Evolutionary conservation across 352 stramenopile species (phyloP).

Genomic region (Pythium monospermum): DNA sequence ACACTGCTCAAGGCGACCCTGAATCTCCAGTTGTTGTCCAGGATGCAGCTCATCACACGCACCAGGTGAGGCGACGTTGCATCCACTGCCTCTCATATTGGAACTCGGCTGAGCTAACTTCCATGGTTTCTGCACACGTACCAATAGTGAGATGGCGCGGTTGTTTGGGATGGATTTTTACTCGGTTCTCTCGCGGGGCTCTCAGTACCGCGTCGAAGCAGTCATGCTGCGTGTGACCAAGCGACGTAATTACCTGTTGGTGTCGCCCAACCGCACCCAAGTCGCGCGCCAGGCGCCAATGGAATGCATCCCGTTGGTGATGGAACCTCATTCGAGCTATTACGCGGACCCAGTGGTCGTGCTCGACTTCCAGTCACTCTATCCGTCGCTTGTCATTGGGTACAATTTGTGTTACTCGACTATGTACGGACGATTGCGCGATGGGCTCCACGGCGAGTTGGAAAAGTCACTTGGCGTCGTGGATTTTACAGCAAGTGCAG

Average conservation of each 20-base stretch:
- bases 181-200: slow-evolving; percentile 89
- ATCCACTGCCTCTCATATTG: no score
- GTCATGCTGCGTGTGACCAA: slow-evolving; percentile 92
- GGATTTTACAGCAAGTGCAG: slow-evolving; percentile 36
- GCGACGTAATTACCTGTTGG: slow-evolving; percentile 77
- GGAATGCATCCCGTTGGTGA: slow-evolving; percentile 91
- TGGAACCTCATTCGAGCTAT: slow-evolving; percentile 95
- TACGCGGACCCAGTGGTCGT: slow-evolving; percentile 97
- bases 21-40: slow-evolving; percentile 44
- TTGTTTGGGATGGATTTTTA: slow-evolving; percentile 95
- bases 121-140: no score
- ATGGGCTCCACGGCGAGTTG: slow-evolving; percentile 64
- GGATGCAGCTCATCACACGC: slow-evolving; percentile 60
- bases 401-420: slow-evolving; percentile 99
- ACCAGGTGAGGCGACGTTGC: slow-evolving; percentile 27
- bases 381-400: slow-evolving; percentile 98
- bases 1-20: slow-evolving; percentile 17
- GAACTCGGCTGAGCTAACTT: no score
- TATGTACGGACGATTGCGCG: slow-evolving; percentile 89
- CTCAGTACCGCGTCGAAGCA: slow-evolving; percentile 91
- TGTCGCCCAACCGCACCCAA: slow-evolving; percentile 73
- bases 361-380: slow-evolving; percentile 99
- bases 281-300: slow-evolving; percentile 89
- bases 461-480: slow-evolving; percentile 64
- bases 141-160: slow-evolving; percentile 87